Evolutionary conservation across 2,329 filamentous ascomycete species (phyloP).

Genomic region (Pseudogymnoascus sp.): DNA sequence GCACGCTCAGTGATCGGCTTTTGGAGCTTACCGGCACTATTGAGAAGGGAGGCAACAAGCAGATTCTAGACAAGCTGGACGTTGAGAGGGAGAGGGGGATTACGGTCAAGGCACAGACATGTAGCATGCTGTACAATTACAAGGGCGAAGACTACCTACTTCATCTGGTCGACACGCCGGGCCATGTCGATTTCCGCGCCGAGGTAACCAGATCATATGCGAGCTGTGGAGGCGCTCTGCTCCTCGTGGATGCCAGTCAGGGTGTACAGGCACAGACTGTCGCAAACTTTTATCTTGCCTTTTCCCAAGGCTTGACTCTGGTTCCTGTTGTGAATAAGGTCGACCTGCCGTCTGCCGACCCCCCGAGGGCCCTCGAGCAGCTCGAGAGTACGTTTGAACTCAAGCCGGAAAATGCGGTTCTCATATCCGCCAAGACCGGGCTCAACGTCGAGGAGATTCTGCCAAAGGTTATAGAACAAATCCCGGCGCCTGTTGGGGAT

Average conservation of each 20-base stretch:
- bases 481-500: constrained; percentile 74
- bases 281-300: constrained; percentile 96
- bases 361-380: constrained; percentile 78
- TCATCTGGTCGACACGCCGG: constrained; percentile 92
- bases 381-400: constrained; percentile 82
- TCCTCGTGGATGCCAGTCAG: constrained; percentile 93
- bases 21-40: constrained; percentile 95
- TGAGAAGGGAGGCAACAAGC: constrained; percentile 75
- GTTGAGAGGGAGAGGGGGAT: constrained; percentile 94
- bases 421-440: constrained; percentile 91
- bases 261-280: constrained; percentile 97
- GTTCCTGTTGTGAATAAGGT: constrained; percentile 97
- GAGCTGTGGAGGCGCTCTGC: constrained; percentile 83
- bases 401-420: constrained; percentile 61
- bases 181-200: constrained; percentile 94
- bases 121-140: constrained; percentile 92
- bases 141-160: constrained; percentile 81
- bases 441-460: constrained; percentile 77
- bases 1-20: constrained; percentile 84
- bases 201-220: constrained; percentile 95
- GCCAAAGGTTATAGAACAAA: constrained; percentile 74
- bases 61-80: constrained; percentile 93
- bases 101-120: constrained; percentile 97
- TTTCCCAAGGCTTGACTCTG: constrained; percentile 77
- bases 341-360: constrained; percentile 81